A percentile compares a stretch with the other conserved stretches of the same genome.
Conservation (phyloP, 2,329 filamentous ascomycete species). For the Thelonectria rubi region DNA sequence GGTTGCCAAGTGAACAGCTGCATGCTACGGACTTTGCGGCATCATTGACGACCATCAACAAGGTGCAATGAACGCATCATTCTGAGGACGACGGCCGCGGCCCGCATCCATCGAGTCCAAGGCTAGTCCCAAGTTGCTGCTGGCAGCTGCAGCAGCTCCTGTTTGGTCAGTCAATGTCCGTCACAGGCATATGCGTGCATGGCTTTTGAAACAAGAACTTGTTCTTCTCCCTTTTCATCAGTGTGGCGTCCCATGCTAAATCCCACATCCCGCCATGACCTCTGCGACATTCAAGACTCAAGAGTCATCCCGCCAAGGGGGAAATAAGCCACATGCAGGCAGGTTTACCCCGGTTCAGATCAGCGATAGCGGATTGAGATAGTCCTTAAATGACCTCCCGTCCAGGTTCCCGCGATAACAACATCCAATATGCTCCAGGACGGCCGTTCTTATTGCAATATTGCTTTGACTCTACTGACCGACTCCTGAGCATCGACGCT, state of each 20-base stretch:
- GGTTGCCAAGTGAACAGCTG: conserved; percentile 10
- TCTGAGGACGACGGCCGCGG: not conserved
- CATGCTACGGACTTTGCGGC: conserved; percentile 5
- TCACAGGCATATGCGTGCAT: not conserved
- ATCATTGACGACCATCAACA: not conserved
- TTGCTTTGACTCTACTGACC: not conserved
- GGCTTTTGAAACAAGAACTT: not conserved
- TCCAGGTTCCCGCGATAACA: conserved; percentile 12
- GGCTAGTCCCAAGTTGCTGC: not conserved
- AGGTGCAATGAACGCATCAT: conserved; percentile 7
- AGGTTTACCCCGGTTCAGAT: conserved; percentile 26
- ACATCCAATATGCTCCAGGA: not conserved
- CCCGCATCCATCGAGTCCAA: not conserved
- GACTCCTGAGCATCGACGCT: conserved; percentile 18
- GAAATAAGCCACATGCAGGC: conserved; percentile 4
- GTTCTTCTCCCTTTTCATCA: conserved; percentile 4
- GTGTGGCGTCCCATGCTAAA: not conserved
- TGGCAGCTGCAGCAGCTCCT: not conserved
- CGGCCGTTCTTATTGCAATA: not conserved
- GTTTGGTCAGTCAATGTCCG: conserved; percentile 4
- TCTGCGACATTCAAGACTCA: not conserved
- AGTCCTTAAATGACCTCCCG: conserved; percentile 24
- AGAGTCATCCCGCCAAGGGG: too few relatives aligned
- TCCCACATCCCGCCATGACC: conserved; percentile 6
- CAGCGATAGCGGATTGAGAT: conserved; percentile 27